Base-by-base conservation (phyloP, 164 flowering plant species). In the Akebia trifoliata region DNA sequence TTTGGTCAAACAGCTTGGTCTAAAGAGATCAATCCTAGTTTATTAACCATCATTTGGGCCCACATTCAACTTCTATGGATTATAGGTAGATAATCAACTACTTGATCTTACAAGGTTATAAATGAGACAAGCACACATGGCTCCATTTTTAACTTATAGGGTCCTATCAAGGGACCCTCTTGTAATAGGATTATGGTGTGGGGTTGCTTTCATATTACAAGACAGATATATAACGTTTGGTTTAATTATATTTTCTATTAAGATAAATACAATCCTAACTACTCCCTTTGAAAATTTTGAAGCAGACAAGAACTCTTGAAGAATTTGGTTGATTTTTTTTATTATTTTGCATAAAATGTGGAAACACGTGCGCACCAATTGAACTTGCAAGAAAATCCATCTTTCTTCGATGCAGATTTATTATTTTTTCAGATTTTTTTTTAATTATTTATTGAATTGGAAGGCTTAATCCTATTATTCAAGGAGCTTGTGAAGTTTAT, bases 201-300 rank as follows among this genome's bases (percentile, higher is more conserved):
- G 61, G 57, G 62, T 63, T 68, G 66, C 56, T 59, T 40, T 49
- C 54, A 63, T 34, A 44, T 45, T 32, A 44, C 58, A 36, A 36
- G 68, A 71, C 64, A 69, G 30, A 29, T 38, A 6, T 43, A 38
- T 43, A 49, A 29, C 50, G 50, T 49, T 14, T 59, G 25, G 36
- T 17, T 21, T 30, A 48, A 32, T 24, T 49, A 24, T 6, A 48
- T 34, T 18, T 34, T 63, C 66, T 55, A 6, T 45, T 63, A 46
- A 56, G 66, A 63, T 15, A 40, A 14, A 7, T 17, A 65, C 64
- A 37, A 63, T 40, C 59, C 65, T 72, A 84, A 78, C 90, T 61
- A 62, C 90, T 75, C 83, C 84, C 73, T 67, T 81, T 76, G 81
- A 81, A 80, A 80, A 77, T 43, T 40, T 66, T 72, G 79, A 69